Evolutionary conservation across 2,329 filamentous ascomycete genomes (phyloP), one percentile per base, ranked within the genome.

Genomic region (Mycosphaerella arachidis): DNA sequence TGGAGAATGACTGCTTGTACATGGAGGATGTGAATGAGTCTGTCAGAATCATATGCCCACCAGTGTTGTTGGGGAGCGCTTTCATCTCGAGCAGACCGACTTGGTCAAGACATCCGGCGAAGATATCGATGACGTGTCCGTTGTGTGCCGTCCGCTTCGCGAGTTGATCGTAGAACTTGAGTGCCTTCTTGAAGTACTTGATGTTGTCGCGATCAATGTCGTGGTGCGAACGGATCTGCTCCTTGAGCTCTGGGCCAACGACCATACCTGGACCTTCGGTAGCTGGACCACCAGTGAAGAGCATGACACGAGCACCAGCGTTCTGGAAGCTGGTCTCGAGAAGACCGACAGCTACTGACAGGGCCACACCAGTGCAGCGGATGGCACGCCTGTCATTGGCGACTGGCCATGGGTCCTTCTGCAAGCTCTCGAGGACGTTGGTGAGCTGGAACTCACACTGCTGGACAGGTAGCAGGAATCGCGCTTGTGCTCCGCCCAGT

Each of bases 1-100:
- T 89, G 55, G 96, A 89, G 71, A 99, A 99, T 0, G 94, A 97
- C 74, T 99, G 94, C 79, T 94, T 97, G 82, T 97, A 99, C 88
- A 99, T 97, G 60, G 93, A 97, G 0, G 94, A 95, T 4, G 93
- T 97, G 75, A 99, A 99, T 74, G 92, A 97, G 75, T 99, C 94
- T 1, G 94, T 97, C 66, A 99, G 79, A 65, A 99, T 95, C 88
- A 99, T 99, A 73, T 99, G 92, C 40, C 94, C 94, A 66, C 94
- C 94, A 18, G 94, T 99, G 33, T 89, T 96, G 76, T 97, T 99
- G 66, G 92, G 89, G 12, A 99, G 84, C 29, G 92, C 91, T 77
- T 97, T 97, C 94, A 99, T 99, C 77, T 99, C 94, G 51, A 99
- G 81, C 57, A 99, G 82, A 75, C 94, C 94, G 66, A 99, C 94